Evolutionary conservation across 257 asterid species (phyloP), one percentile per base, ranked within the genome.

Genomic region (Solanum megistacrolobum): DNA sequence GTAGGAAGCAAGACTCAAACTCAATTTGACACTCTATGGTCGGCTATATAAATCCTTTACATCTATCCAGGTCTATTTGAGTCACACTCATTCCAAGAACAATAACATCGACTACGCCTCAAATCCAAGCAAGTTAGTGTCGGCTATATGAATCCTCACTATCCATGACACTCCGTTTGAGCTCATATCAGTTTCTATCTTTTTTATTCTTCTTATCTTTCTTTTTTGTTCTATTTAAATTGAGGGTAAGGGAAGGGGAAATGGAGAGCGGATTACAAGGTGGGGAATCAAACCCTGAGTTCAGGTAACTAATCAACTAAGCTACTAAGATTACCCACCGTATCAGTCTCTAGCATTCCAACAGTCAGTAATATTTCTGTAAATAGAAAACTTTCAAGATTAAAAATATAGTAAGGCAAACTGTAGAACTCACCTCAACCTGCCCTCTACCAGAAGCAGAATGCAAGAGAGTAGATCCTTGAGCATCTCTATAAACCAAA

Each of bases 371-470:
- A 72, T 16, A 52, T 18, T 52, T 52, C 1, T 52, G 23, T 52
- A 52, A 52, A 16, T 5, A 52, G 60, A 52, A 52, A 52, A 5
- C 6, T 52, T 52, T 52, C 36, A 9, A 72, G 46, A 75, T 7
- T 75, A 36, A 41, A 41, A 27, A 16, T 27, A 27, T 5, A 81
- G 85, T 23, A 75, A 75, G 58, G 12, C 18, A 38, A 75, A 73
- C 32, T 52, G 39, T 72, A 41, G 32, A 86, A 23, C 91, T 88
- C 79, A 95, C 99, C 99, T 94, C 92, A 92, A 95, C 88, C 62
- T 93, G 98, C 18, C 98, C 98, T 89, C 94, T 89, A 4, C 93
- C 96, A 18, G 98, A 32, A 52, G 99, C 98, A 1, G 98, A 58
- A 90, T 96, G 98, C 93, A 97, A 90, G 84, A 96, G 87, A 21